Evolutionary conservation across 208 protist species (phyloP).

Genomic region (Trypanosoma grayi): DNA sequence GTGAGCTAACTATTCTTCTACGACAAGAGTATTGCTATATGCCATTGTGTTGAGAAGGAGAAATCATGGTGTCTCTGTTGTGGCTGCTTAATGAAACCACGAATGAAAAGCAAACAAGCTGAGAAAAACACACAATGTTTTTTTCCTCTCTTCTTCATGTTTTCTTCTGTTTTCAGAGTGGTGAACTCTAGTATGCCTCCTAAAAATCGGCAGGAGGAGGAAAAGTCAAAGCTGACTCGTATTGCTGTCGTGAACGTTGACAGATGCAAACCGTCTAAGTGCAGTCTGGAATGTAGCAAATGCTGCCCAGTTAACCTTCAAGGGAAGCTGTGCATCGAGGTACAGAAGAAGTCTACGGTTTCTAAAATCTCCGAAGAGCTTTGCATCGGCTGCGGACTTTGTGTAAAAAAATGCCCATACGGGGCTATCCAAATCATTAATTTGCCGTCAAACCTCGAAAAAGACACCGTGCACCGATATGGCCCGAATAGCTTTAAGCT

Average conservation of each 20-base stretch:
- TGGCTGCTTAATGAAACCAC: no score
- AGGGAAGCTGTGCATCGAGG: constrained; percentile 99
- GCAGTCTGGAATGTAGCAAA: constrained; percentile 98
- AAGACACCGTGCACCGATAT: constrained; percentile 98
- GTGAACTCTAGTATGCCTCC: constrained; percentile 56
- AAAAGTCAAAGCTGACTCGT: constrained; percentile 95
- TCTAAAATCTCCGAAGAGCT: constrained; percentile 98
- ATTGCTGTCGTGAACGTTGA: constrained; percentile 99
- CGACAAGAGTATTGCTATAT: neutral
- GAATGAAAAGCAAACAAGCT: no score
- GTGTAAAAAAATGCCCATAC: constrained; percentile 99
- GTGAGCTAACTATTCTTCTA: no score
- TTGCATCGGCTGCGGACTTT: constrained; percentile 99
- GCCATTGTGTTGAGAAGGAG: constrained; percentile 4
- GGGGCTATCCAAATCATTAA: constrained; percentile 99
- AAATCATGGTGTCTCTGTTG: no score
- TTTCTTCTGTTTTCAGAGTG: neutral
- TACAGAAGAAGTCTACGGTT: constrained; percentile 92
- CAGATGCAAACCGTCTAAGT: constrained; percentile 99
- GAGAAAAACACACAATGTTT: neutral
- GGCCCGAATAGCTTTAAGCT: constrained; percentile 99
- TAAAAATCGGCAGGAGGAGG: constrained; percentile 65
- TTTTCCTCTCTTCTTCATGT: constrained; percentile 9
- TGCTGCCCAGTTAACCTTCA: constrained; percentile 98
- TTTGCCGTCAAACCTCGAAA: constrained; percentile 98